Conservation (phyloP, 192 early-diverging fungal genomes). For the Phlyctochytrium planicorne region DNA sequence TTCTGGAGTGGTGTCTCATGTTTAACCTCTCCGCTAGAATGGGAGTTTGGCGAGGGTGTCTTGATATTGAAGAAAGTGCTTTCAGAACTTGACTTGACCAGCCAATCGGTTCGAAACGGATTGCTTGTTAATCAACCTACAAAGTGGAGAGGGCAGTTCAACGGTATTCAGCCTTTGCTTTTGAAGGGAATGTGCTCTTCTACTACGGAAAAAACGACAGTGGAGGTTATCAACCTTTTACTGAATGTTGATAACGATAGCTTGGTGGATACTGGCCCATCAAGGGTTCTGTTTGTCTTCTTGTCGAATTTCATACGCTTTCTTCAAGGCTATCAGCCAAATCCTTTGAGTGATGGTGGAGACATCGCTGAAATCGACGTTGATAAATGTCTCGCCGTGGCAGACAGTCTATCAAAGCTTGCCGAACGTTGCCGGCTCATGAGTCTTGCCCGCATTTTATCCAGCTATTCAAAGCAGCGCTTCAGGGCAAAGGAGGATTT, state of each 20-base stretch:
- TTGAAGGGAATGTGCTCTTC: conserved; percentile 67
- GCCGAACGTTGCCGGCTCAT: conserved; percentile 48
- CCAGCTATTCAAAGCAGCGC: conserved; percentile 60
- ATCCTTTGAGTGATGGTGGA: conserved; percentile 21
- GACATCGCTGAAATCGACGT: conserved; percentile 35
- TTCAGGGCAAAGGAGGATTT: conserved; percentile 74
- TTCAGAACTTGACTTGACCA: conserved; percentile 57
- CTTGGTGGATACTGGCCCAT: conserved; percentile 61
- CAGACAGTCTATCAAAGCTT: conserved; percentile 46
- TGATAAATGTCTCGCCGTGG: conserved; percentile 52
- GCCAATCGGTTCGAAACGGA: conserved; percentile 38
- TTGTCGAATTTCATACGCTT: conserved; percentile 70
- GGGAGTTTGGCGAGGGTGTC: conserved; percentile 72
- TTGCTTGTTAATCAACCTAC: conserved; percentile 64
- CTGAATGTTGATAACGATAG: conserved; percentile 52
- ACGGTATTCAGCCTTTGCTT: conserved; percentile 72
- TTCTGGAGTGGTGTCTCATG: conserved; percentile 80
- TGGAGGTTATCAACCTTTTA: conserved; percentile 60
- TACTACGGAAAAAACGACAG: conserved; percentile 51
- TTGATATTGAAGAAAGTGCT: conserved; percentile 64
- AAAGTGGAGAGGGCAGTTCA: conserved; percentile 74
- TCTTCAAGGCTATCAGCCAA: conserved; percentile 60
- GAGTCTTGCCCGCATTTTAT: conserved; percentile 55
- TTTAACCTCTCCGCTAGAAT: conserved; percentile 70
- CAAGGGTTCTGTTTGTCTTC: conserved; percentile 61